These are phyloP conservation scores for Cylindrotheca fusiformis DNA, from an alignment of 108 stramenopile genomes.

Conservation along the genomic window DNA sequence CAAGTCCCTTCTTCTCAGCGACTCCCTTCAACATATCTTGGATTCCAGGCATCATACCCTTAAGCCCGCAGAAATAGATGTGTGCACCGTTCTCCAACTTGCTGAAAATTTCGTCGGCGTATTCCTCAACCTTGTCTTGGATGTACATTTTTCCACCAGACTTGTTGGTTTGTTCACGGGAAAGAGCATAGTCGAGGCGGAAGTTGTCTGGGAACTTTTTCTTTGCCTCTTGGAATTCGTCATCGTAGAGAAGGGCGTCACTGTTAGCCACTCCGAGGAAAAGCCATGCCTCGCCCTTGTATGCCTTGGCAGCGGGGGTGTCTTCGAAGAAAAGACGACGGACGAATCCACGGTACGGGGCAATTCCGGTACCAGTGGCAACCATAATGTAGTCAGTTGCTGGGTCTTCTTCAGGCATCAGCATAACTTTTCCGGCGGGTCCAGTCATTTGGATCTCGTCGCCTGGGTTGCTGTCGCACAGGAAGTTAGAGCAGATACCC, in stretches of 20 bases:
- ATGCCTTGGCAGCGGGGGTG: slow-evolving; percentile 85
- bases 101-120: slow-evolving; percentile 91
- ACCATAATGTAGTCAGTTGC: slow-evolving; percentile 96
- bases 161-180: slow-evolving; percentile 92
- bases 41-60: slow-evolving; percentile 98
- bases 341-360: slow-evolving; percentile 95
- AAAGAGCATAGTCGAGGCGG: slow-evolving; percentile 95
- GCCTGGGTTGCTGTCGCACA: slow-evolving; percentile 92
- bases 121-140: slow-evolving; percentile 97
- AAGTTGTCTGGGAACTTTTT: slow-evolving; percentile 88
- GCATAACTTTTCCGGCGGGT: slow-evolving; percentile 97
- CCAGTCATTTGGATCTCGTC: slow-evolving; percentile 88
- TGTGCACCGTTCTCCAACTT: slow-evolving; percentile 90
- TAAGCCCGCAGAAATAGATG: slow-evolving; percentile 98
- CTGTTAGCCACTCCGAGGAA: slow-evolving; percentile 96
- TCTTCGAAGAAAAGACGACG: slow-evolving; percentile 95
- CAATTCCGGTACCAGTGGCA: slow-evolving; percentile 98
- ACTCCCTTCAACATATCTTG: slow-evolving; percentile 91
- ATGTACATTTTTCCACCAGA: slow-evolving; percentile 98
- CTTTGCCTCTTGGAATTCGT: slow-evolving; percentile 90
- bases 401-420: slow-evolving; percentile 94
- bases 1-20: slow-evolving; percentile 76
- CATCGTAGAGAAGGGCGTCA: slow-evolving; percentile 94
- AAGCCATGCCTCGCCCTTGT: slow-evolving; percentile 96
- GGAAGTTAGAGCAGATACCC: slow-evolving; percentile 97